Evolutionary conservation across 2,329 filamentous ascomycete genomes (phyloP), one percentile per base, ranked within the genome.

Genomic region (Aspergillus sp.): DNA sequence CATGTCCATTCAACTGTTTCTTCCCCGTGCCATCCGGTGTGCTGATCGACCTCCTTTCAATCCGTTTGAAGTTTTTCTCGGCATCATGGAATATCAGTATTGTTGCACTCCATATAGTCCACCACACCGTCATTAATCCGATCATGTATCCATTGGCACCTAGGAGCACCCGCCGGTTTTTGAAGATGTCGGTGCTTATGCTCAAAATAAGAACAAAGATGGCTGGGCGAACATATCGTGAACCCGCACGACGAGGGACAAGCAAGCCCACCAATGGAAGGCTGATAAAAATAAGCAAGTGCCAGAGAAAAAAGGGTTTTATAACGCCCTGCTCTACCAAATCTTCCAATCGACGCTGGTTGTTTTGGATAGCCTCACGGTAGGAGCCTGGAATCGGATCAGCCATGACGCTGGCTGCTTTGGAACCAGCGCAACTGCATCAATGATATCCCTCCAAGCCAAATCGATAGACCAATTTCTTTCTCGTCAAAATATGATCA

Each of bases 11-110:
- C 19, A 19, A 19, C 19, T 19, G 19, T 4, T 19, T 19, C 19
- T 19, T 19, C 19, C 19, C 19, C 19, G 19, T 19, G 19, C 19
- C 19, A 2, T 19, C 19, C 4, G 19, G 19, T 19, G 19, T 19
- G 19, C 19, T 19, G 19, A 19, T 19, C 19, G 19, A 19, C 11
- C 33, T 48, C 34, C 71, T 66, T 56, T 82, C 77, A 33, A 83
- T 75, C 31, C 81, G 70, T 53, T 65, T 67, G 49, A 81, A 82
- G 34, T 81, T 74, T 8, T 54, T 64, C 51, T 79, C 76, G 1
- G 71, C 68, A 60, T 83, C 76, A 47, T 76, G 75, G 44, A 76
- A 75, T 4, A 82, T 53, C 19, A 83, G 63, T 33, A 83, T 64
- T 0, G 73, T 67, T 1, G 66, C 67, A 30, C 70, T 67, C 74